Conservation (phyloP, 805 yeast genomes). For the Candida insectalens region DNA sequence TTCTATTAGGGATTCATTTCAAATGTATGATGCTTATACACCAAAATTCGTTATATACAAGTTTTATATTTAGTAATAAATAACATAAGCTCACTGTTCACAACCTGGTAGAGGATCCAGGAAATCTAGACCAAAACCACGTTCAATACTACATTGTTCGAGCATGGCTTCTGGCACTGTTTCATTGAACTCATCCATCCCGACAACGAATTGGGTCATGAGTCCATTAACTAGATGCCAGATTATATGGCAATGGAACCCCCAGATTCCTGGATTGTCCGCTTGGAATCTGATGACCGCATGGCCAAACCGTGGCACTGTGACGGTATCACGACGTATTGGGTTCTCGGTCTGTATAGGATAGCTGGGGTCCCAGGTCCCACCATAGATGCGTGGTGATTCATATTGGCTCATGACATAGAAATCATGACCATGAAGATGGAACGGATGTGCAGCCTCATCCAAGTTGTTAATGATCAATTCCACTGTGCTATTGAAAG, state of each 20-base stretch:
- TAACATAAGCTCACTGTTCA: too few species aligned
- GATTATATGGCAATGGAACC: constrained; percentile 92
- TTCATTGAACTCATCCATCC: too few species aligned
- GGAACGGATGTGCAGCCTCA: constrained; percentile 90
- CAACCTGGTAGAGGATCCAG: too few species aligned
- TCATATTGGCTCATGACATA: constrained; percentile 43
- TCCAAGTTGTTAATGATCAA: constrained; percentile 71
- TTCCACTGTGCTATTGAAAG: too few species aligned
- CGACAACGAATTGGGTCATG: too few species aligned
- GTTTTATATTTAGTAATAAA: too few species aligned
- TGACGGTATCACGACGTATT: constrained; percentile 68
- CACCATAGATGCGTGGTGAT: constrained; percentile 48
- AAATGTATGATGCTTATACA: too few species aligned
- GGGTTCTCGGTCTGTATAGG: constrained; percentile 48
- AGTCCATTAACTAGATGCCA: constrained; percentile 59
- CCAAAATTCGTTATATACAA: too few species aligned
- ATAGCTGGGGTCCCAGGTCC: constrained; percentile 28
- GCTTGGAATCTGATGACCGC: constrained; percentile 75
- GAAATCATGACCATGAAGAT: constrained; percentile 81
- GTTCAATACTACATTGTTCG: too few species aligned
- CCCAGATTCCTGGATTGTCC: constrained; percentile 92
- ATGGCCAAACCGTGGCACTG: constrained; percentile 67
- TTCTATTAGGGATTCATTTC: too few species aligned
- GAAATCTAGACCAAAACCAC: too few species aligned
- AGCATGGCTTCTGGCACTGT: too few species aligned